Conservation (phyloP, 2,329 filamentous ascomycete genomes). For the Falciphora oryzae region DNA sequence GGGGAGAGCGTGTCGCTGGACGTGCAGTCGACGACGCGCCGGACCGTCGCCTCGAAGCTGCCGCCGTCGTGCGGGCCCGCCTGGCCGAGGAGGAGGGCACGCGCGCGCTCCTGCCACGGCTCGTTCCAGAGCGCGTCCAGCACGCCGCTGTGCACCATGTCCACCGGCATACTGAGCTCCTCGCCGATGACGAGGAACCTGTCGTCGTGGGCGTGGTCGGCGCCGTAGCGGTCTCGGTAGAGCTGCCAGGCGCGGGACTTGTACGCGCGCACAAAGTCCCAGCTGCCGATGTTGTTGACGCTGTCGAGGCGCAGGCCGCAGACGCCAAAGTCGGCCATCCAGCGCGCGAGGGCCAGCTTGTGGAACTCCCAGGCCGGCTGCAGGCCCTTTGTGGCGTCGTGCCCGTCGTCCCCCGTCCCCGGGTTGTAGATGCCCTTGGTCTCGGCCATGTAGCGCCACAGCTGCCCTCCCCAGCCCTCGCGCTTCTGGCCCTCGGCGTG, state of each 20-base stretch:
- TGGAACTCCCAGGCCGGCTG: conserved; percentile 19
- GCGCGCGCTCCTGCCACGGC: conserved; percentile 18
- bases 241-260: conserved; percentile 19
- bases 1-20: conserved; percentile 13
- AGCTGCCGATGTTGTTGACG: conserved; percentile 21
- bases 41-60: conserved; percentile 19
- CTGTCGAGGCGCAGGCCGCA: conserved; percentile 21
- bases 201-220: conserved; percentile 11
- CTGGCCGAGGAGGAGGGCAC: conserved; percentile 17
- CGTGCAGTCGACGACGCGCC: conserved; percentile 18
- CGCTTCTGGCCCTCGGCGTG: conserved; percentile 13
- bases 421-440: conserved; percentile 16
- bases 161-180: conserved; percentile 20
- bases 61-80: conserved; percentile 11
- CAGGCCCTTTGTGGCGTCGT: background rate
- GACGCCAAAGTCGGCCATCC: conserved; percentile 20
- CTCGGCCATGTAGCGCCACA: conserved; percentile 17
- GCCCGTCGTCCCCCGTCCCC: conserved; percentile 11
- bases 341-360: conserved; percentile 17
- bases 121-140: conserved; percentile 22
- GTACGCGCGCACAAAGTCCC: conserved; percentile 21
- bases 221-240: conserved; percentile 12
- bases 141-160: conserved; percentile 16
- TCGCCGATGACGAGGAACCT: conserved; percentile 21
- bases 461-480: conserved; percentile 17